Percentiles rank a stretch among this genome's conserved stretches.
These are phyloP conservation scores for Bipolaris cookei DNA, from an alignment of 2,329 filamentous ascomycete species.

Conservation along the genomic window DNA sequence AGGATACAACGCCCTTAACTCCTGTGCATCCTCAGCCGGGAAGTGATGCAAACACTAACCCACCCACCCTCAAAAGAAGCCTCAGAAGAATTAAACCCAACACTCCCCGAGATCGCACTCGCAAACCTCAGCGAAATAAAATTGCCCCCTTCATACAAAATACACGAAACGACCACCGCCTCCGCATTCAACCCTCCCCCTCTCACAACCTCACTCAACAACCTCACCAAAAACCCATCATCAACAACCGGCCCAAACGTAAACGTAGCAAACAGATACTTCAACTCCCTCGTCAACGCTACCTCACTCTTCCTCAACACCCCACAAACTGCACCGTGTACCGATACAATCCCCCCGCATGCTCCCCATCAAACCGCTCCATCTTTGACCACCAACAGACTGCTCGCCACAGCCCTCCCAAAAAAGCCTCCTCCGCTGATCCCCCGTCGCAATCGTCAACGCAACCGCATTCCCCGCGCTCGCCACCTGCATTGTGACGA, in stretches of 20 bases:
- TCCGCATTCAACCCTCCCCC: constrained; percentile 54
- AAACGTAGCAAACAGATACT: constrained; percentile 63
- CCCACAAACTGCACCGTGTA: constrained; percentile 56
- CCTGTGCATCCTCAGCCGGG: constrained; percentile 47
- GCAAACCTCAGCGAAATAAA: constrained; percentile 62
- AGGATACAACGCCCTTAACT: constrained; percentile 58
- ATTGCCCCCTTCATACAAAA: constrained; percentile 67
- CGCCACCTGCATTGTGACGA: no score
- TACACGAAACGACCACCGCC: constrained; percentile 63
- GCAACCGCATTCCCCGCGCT: constrained; percentile 62
- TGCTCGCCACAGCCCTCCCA: constrained; percentile 58
- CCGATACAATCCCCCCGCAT: constrained; percentile 61
- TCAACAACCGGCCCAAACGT: constrained; percentile 69
- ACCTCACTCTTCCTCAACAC: constrained; percentile 63
- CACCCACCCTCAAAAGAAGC: constrained; percentile 62
- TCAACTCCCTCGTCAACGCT: constrained; percentile 56
- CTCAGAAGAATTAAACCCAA: constrained; percentile 58
- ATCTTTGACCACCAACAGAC: constrained; percentile 67
- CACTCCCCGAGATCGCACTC: constrained; percentile 36
- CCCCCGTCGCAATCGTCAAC: constrained; percentile 59
- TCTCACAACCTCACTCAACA: constrained; percentile 55
- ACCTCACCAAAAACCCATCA: constrained; percentile 57
- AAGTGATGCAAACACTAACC: constrained; percentile 61
- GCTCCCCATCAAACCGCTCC: constrained; percentile 58
- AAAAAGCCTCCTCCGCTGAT: constrained; percentile 56